Evolutionary conservation across 176 grass and related monocot species (phyloP), one percentile per base, ranked within the genome.

Genomic region (Aegilops tauschii): DNA sequence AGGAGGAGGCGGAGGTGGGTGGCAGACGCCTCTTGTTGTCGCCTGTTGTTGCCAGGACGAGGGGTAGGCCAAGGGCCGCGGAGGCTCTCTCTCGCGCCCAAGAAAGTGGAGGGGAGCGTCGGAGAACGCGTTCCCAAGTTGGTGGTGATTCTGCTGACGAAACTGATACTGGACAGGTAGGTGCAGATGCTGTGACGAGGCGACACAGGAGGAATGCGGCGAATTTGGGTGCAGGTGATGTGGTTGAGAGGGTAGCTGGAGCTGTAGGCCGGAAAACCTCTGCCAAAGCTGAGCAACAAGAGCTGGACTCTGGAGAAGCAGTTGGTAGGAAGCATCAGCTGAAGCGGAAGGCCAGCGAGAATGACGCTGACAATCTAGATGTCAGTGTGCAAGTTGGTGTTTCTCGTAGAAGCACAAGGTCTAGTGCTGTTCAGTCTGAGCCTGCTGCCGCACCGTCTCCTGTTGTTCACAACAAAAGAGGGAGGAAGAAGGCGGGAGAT

Each of bases 401-500:
- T 65, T 63, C 70, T 44, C 4, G 54, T 63, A 91, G 80, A 78
- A 88, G 77, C 23, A 87, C 52, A 1, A 84, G 86, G 64, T 77
- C 76, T 1, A 73, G 62, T 47, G 6, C n/a, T 79, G 17, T 32
- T 11, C 79, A 83, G 44, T 31, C 18, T 0, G 42, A 4, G 5
- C 39, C 42, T 6, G 16, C 45, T n/a, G 45, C 28, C 37, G 13
- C 74, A 54, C 40, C 12, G 54, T 71, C 81, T 52, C 66, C 70
- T 80, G 47, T 63, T 78, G 42, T 79, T 40, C 81, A 82, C 63
- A 85, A 82, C 40, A 87, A 85, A 75, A 67, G 49, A 69, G 29
- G 34, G 39, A 45, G 36, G 73, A 73, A 74, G 23, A 82, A 58
- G 59, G 32, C 62, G 12, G 18, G 27, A 23, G 76, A 35, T 30